Evolutionary conservation across 345 rosid species (phyloP).

Genomic region (Eutrema heterophyllum): DNA sequence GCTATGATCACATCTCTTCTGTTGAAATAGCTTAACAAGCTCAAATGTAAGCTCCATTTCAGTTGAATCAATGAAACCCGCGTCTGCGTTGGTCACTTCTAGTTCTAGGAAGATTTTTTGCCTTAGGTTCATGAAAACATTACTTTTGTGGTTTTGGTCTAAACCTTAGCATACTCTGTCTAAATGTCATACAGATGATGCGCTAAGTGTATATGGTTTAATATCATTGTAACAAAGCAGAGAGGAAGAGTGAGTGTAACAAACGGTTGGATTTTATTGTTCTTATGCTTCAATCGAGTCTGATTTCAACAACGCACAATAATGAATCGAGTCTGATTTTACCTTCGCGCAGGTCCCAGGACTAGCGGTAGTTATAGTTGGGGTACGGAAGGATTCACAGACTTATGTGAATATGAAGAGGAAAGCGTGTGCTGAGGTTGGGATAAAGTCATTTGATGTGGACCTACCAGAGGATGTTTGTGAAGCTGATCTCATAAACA

Average conservation of each 20-base stretch:
- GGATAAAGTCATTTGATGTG: constrained; percentile 68
- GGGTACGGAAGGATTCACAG: constrained; percentile 75
- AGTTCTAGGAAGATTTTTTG: neutral
- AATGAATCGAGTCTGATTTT: neutral
- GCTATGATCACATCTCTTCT: neutral
- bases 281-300: neutral
- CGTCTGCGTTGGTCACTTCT: neutral
- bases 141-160: neutral
- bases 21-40: neutral
- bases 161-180: neutral
- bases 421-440: constrained; percentile 90
- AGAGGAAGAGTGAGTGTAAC: neutral
- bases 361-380: constrained; percentile 83
- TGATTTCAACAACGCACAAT: neutral
- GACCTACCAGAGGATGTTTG: constrained; percentile 75
- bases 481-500: constrained; percentile 66
- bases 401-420: constrained; percentile 91
- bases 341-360: constrained; percentile 68
- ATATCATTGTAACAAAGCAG: neutral
- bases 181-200: neutral
- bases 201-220: neutral
- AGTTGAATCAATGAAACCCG: neutral
- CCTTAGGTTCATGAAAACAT: neutral
- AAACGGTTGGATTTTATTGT: neutral
- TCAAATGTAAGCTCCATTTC: constrained; percentile 1